Evolutionary conservation across 352 stramenopile genomes (phyloP).

Genomic region (Phytophthora pisi): DNA sequence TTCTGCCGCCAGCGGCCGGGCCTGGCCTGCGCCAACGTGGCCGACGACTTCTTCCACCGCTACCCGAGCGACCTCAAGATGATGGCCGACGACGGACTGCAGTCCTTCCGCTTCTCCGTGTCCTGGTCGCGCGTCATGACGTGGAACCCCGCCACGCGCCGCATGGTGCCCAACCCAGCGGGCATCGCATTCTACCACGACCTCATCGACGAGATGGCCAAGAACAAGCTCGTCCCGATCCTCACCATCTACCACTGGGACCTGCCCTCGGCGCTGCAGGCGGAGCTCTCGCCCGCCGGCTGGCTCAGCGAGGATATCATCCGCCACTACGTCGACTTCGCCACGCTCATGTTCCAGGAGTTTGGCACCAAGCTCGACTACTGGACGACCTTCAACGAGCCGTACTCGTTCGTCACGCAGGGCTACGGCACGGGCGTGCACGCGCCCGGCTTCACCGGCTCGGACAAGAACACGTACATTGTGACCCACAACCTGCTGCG

Average conservation of each 20-base stretch:
- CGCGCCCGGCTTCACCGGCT: conserved; percentile 44
- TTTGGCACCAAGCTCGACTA: conserved; percentile 92
- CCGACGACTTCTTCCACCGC: conserved; percentile 93
- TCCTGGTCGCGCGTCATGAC: conserved; percentile 92
- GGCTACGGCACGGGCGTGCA: conserved; percentile 64
- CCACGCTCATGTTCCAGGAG: conserved; percentile 84
- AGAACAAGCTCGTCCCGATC: conserved; percentile 81
- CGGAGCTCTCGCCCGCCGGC: conserved; percentile 62
- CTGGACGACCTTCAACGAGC: conserved; percentile 97
- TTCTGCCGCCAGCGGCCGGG: conserved; percentile 70
- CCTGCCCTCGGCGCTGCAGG: conserved; percentile 85
- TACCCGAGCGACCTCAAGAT: conserved; percentile 91
- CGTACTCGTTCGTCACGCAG: conserved; percentile 63
- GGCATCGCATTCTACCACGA: conserved; percentile 93
- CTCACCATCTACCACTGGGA: conserved; percentile 96
- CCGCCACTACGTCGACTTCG: conserved; percentile 81
- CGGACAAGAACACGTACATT: conserved; percentile 45
- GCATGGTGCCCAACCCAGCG: conserved; percentile 74
- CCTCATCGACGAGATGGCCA: conserved; percentile 86
- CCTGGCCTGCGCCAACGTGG: conserved; percentile 86
- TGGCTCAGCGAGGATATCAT: conserved; percentile 59
- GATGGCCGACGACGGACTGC: conserved; percentile 90
- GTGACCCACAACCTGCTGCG: conserved; percentile 90
- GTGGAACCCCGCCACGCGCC: conserved; percentile 50
- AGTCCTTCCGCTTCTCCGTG: conserved; percentile 94